A percentile compares a stretch with the other conserved stretches of the same genome.
Evolutionary conservation across 768 basidiomycete genomes (phyloP).

Genomic region (Phaeotremella skinneri): DNA sequence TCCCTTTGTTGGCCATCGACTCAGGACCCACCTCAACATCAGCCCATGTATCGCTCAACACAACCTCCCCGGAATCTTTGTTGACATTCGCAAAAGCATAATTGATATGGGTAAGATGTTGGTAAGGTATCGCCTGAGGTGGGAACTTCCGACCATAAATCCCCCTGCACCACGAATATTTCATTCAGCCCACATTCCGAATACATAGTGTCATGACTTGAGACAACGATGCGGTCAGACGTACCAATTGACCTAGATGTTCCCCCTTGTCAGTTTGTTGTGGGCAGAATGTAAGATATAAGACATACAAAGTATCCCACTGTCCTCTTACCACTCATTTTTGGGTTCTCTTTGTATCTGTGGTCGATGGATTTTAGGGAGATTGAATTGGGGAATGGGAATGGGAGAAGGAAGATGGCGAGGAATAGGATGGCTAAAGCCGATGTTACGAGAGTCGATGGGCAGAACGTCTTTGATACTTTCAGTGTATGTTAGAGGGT

Average conservation of each 20-base stretch:
- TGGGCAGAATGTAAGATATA: neutral
- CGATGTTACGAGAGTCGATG: no score
- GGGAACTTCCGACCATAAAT: slow-evolving; percentile 93
- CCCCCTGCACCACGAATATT: slow-evolving; percentile 58
- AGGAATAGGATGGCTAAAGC: no score
- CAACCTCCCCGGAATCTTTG: slow-evolving; percentile 78
- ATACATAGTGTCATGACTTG: no score
- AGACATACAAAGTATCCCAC: slow-evolving; percentile 40
- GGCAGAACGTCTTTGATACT: no score
- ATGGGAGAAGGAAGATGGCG: no score
- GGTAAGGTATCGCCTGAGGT: slow-evolving; percentile 74
- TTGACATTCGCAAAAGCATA: slow-evolving; percentile 91
- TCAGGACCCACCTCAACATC: slow-evolving; percentile 63
- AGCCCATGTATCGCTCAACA: slow-evolving; percentile 86
- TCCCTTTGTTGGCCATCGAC: neutral
- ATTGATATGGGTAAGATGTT: slow-evolving; percentile 86
- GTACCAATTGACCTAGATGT: slow-evolving; percentile 42
- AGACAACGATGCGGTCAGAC: neutral
- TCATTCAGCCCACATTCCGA: no score
- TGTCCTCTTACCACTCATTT: slow-evolving; percentile 15
- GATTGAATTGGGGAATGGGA: no score
- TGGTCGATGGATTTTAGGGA: no score
- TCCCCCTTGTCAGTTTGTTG: neutral
- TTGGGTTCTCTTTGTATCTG: no score
- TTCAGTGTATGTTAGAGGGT: no score